Evolutionary conservation across 2,329 filamentous ascomycete genomes (phyloP), one percentile per base, ranked within the genome.

Genomic region (Nannizziopsis arthrosporioides): DNA sequence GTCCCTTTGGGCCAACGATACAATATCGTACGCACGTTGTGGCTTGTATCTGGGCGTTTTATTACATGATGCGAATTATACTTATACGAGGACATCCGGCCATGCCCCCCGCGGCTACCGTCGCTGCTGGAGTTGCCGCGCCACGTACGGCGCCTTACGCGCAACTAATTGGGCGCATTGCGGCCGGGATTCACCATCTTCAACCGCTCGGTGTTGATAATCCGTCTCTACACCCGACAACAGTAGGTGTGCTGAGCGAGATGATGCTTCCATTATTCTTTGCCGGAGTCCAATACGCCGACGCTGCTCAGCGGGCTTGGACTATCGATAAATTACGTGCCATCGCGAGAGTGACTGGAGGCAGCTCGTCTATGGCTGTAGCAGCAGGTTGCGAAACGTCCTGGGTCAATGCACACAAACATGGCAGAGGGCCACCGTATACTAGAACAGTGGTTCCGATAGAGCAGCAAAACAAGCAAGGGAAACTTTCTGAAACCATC

Each of bases 81-180:
- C 75, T 92, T n/a, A 73, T 90, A 51, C 77, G 92, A 31, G 75
- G 81, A 1, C 89, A 95, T 56, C 92, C 92, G 0, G 78, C 77
- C 18, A 95, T 95, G 88, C 90, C 89, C 0, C 87, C 90, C 0
- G 81, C 89, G 7, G 84, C 88, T 32, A 88, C 94, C 78, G 78
- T 88, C 57, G 88, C 92, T 2, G 87, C 87, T 0, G 84, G 82
- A 6, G 74, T 93, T 54, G 80, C 84, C 8, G 86, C 87, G 0
- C 70, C 71, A 11, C 77, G 84, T 43, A 95, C 90, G 0, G 77
- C 74, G 2, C 69, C 69, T 0, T 84, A 80, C 63, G 85, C 88
- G 1, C 80, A 80, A 52, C 75, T 82, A 54, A 80, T 95, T 50
- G 89, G 87, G 6, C 80, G 83, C 17, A 90, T 96, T 48, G 77